These are phyloP conservation scores for Poa annua DNA, from an alignment of 176 grass and related monocot genomes.

Conservation along the genomic window DNA sequence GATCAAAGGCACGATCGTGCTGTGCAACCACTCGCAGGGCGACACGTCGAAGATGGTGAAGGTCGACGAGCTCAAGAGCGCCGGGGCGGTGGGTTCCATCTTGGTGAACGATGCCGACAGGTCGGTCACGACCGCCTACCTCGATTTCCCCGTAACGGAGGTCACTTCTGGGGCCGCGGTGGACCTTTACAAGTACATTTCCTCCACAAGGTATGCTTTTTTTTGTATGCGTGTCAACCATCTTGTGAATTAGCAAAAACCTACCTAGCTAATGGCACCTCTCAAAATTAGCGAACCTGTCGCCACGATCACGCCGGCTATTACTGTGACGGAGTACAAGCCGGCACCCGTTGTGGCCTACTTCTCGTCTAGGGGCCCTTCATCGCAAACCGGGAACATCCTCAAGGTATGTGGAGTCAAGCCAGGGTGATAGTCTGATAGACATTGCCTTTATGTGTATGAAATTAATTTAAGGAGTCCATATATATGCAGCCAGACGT, in stretches of 20 bases:
- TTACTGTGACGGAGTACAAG: conserved; percentile 75
- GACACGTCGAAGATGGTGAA: conserved; percentile 59
- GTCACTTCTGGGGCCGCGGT: conserved; percentile 53
- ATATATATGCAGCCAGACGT: conserved; percentile 62
- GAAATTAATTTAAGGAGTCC: neutral
- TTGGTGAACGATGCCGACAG: conserved; percentile 48
- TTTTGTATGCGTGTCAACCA: neutral
- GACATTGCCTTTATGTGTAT: neutral
- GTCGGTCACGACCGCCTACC: conserved; percentile 54
- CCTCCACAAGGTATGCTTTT: conserved; percentile 58
- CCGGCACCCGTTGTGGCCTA: conserved; percentile 75
- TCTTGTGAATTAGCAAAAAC: neutral
- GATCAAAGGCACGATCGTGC: conserved; percentile 77
- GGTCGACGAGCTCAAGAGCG: conserved; percentile 53
- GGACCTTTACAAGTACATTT: conserved; percentile 64
- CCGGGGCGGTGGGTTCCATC: conserved; percentile 57
- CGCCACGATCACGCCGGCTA: conserved; percentile 59
- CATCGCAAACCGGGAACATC: conserved; percentile 55
- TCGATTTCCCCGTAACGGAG: conserved; percentile 63
- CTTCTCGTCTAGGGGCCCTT: conserved; percentile 86
- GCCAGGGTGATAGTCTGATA: neutral
- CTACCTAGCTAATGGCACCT: neutral
- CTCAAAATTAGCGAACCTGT: conserved; percentile 60
- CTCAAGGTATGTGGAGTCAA: conserved; percentile 40
- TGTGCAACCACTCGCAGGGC: conserved; percentile 56